These are phyloP conservation scores for Physcomitrellopsis africana DNA, from an alignment of 225 moss, liverwort and hornwort species.

Conservation along the genomic window DNA sequence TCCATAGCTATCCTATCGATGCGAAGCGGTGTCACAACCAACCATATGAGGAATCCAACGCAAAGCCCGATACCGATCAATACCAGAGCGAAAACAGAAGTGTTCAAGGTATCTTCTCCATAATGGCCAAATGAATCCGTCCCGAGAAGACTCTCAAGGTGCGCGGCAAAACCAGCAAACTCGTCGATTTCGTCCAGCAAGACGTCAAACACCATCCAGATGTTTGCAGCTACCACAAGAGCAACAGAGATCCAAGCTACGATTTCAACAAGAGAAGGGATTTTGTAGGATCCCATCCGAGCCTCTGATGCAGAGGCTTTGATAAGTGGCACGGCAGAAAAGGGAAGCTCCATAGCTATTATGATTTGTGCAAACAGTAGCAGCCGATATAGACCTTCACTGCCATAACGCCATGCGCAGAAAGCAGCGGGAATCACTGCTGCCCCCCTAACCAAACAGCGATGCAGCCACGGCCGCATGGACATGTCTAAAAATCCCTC, in stretches of 20 bases:
- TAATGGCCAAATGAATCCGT: conserved; percentile 50
- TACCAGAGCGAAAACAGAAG: conserved; percentile 44
- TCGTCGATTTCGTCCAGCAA: conserved; percentile 81
- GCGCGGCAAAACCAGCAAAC: conserved; percentile 59
- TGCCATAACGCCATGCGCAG: conserved; percentile 73
- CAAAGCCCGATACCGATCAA: conserved; percentile 41
- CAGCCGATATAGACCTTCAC: conserved; percentile 77
- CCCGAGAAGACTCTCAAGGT: conserved; percentile 50
- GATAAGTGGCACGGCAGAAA: conserved; percentile 80
- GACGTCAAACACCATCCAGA: conserved; percentile 78
- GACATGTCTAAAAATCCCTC: conserved; percentile 68
- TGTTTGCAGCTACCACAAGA: conserved; percentile 60
- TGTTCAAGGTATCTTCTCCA: conserved; percentile 49
- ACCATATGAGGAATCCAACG: conserved; percentile 50
- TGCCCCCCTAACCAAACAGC: conserved; percentile 60
- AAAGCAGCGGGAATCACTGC: conserved; percentile 71
- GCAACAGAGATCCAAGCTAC: conserved; percentile 70
- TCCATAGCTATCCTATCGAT: conserved; percentile 55
- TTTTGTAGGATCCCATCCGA: conserved; percentile 76
- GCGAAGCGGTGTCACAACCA: conserved; percentile 55
- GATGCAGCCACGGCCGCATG: conserved; percentile 78
- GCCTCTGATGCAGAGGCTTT: conserved; percentile 82
- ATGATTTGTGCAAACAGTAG: conserved; percentile 73
- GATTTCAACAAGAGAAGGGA: conserved; percentile 63
- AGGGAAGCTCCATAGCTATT: conserved; percentile 83